Evolutionary conservation across 129 eudicot species (phyloP).

Genomic region (Logfia minima): DNA sequence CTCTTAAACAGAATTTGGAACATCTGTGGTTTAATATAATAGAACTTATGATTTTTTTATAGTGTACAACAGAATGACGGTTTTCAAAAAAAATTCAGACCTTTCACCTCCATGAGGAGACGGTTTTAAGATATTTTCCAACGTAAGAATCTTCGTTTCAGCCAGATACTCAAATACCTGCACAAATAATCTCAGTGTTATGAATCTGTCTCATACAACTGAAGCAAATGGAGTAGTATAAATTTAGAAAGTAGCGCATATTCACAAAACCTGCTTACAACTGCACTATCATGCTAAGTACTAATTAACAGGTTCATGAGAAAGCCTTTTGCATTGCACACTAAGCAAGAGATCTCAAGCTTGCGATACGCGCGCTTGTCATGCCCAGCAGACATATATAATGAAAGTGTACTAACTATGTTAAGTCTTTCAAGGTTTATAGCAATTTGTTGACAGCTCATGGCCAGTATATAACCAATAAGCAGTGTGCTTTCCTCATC

Average conservation of each 20-base stretch:
- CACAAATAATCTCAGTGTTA: neutral
- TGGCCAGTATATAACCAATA: neutral
- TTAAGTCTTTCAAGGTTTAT: neutral
- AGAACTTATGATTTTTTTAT: neutral
- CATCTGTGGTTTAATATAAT: neutral
- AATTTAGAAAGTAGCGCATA: neutral
- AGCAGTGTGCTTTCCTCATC: neutral
- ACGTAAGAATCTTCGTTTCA: constrained; percentile 59
- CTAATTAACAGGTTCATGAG: neutral
- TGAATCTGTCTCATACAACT: neutral
- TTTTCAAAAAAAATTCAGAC: constrained; percentile 39
- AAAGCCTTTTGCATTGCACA: neutral
- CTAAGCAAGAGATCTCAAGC: neutral
- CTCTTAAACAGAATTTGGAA: neutral
- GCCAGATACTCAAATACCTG: constrained; percentile 89
- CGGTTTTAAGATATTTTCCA: constrained; percentile 70
- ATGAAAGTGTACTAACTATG: neutral
- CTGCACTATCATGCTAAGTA: neutral
- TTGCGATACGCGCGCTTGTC: neutral
- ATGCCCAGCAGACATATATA: neutral
- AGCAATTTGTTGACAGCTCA: neutral
- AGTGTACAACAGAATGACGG: neutral
- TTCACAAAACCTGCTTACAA: neutral
- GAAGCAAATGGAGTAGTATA: neutral
- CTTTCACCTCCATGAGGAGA: constrained; percentile 80